Evolutionary conservation across 495 filamentous ascomycete species (phyloP), one percentile per base, ranked within the genome.

Genomic region (Neurospora sp.): DNA sequence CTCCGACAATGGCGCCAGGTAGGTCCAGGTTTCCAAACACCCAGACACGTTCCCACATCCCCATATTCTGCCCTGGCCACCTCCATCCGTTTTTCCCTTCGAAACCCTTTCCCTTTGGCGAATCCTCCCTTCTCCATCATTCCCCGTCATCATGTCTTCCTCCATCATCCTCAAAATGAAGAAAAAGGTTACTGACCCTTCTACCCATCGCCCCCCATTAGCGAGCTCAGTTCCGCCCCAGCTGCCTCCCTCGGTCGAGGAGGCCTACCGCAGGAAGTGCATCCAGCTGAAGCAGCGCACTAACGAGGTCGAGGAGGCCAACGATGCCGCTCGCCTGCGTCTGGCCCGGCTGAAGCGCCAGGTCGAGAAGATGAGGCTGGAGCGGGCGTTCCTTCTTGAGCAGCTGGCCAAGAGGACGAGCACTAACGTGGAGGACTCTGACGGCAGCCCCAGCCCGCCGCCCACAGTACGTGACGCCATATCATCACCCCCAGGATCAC

Each of bases 211-310:
- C 45, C 10, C 37, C 4, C 53, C 31, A 40, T 9, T 80, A 82
- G 87, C 85, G 71, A 80, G 84, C 68, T 72, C 81, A 22, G 78
- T 84, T 53, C 87, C 90, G 35, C 88, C 90, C 2, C 81, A 89
- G 42, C 87, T 94, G n/a, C 94, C 96, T 16, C 94, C 96, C 22
- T 97, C 94, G 39, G 93, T 98, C 61, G 96, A 99, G 82, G 90
- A 93, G 77, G 94, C 95, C 71, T 99, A 99, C 83, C 93, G 95
- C 76, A 89, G 91, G 77, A 99, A 99, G 88, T 98, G 96, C 81
- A 94, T 97, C 83, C 91, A 96, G 75, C 89, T 99, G 22, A 96
- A 96, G 82, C 90, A 91, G 75, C 93, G 96, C 48, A 91, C 97
- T 70, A 89, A 86, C 73, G 95, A 98, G 78, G 91, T 98, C 77